These are phyloP conservation scores for Blastobotrys indianensis DNA, from an alignment of 1,139 yeast species.

Conservation along the genomic window DNA sequence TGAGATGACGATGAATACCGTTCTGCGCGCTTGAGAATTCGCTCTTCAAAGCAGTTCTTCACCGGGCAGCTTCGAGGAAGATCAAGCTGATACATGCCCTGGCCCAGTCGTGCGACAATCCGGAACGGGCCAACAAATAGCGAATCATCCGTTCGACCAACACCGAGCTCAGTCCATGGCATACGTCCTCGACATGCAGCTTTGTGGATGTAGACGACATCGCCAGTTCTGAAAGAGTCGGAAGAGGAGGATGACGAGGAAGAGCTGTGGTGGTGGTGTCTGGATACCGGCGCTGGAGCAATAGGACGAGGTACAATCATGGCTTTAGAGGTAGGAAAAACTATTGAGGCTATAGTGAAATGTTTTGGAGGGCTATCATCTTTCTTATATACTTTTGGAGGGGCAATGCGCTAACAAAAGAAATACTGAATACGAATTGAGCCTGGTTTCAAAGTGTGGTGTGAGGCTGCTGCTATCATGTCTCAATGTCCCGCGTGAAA, in stretches of 20 bases:
- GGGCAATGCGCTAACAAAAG: too few relatives aligned
- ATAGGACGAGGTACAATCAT: neutral
- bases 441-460: too few relatives aligned
- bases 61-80: slow-evolving; percentile 7
- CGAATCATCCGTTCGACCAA: slow-evolving; percentile 8
- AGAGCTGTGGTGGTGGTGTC: neutral
- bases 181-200: slow-evolving; percentile 8
- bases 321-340: neutral
- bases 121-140: slow-evolving; percentile 10
- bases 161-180: slow-evolving; percentile 7
- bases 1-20: neutral
- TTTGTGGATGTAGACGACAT: slow-evolving; percentile 9
- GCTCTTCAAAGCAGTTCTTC: slow-evolving; percentile 11
- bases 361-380: too few relatives aligned
- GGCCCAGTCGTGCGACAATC: neutral
- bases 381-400: too few relatives aligned
- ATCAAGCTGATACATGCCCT: slow-evolving; percentile 3
- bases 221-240: slow-evolving; percentile 1
- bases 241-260: neutral
- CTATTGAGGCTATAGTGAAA: too few relatives aligned
- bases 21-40: slow-evolving; percentile 9
- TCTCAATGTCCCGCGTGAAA: too few relatives aligned
- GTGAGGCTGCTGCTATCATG: too few relatives aligned
- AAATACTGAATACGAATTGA: too few relatives aligned
- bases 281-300: neutral